Evolutionary conservation across 192 early-diverging fungal genomes (phyloP).

Genomic region (Rhizophlyctis rosea): DNA sequence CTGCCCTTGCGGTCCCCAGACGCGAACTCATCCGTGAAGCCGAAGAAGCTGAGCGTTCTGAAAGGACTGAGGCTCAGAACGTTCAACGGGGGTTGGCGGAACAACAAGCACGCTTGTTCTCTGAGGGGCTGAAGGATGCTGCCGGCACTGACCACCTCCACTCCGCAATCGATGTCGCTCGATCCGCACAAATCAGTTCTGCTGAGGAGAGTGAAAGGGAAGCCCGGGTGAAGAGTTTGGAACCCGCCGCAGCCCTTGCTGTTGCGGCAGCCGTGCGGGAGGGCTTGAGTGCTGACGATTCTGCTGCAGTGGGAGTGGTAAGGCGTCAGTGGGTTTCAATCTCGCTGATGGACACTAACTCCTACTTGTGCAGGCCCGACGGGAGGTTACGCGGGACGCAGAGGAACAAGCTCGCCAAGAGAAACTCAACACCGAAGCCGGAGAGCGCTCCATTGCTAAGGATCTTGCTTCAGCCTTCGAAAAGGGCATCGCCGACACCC

Average conservation of each 20-base stretch:
- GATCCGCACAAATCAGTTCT: neutral
- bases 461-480: conserved; percentile 3
- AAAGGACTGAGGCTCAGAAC: conserved; percentile 1
- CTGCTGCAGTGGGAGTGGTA: no score
- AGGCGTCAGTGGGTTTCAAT: no score
- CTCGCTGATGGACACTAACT: no score
- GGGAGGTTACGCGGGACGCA: no score
- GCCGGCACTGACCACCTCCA: neutral
- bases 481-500: neutral
- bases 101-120: conserved; percentile 11
- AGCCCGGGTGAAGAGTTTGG: neutral
- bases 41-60: conserved; percentile 13
- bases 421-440: no score
- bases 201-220: conserved; percentile 13
- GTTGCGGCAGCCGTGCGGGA: no score
- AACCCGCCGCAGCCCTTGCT: neutral
- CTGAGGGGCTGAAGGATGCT: conserved; percentile 4
- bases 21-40: conserved; percentile 17
- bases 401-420: no score
- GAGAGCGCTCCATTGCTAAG: no score
- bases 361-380: no score
- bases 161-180: conserved; percentile 11
- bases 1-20: conserved; percentile 10
- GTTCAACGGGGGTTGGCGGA: conserved; percentile 6
- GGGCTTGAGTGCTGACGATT: no score